Evolutionary conservation across 169 alveolate genomes (phyloP).

Genomic region (Cryptosporidium sp.): DNA sequence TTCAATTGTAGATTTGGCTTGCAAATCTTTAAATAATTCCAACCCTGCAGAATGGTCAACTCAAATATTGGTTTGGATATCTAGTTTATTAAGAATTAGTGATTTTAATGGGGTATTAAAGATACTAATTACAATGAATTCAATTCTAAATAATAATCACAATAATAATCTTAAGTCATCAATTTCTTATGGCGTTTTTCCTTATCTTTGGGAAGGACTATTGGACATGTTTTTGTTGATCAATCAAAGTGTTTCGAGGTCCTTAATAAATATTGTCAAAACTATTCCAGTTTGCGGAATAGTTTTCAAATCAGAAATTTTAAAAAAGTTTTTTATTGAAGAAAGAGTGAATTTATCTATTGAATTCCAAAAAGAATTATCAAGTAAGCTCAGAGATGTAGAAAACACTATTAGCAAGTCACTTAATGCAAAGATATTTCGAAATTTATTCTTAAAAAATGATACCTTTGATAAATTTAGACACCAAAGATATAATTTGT

Average conservation of each 20-base stretch:
- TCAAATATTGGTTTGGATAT: slow-evolving; percentile 8
- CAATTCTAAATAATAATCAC: background rate
- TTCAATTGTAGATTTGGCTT: slow-evolving; percentile 13
- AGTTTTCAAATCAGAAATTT: background rate
- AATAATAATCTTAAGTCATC: background rate
- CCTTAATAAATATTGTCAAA: background rate
- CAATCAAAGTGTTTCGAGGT: background rate
- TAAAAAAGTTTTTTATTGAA: slow-evolving; percentile 11
- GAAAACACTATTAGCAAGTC: background rate
- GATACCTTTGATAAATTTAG: background rate
- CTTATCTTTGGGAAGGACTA: slow-evolving; percentile 41
- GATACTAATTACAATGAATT: slow-evolving; percentile 14
- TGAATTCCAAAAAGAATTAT: slow-evolving; percentile 1
- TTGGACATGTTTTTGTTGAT: slow-evolving; percentile 4
- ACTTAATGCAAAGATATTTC: background rate
- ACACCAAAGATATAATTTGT: no score
- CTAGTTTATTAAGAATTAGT: slow-evolving; percentile 11
- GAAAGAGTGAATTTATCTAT: slow-evolving; percentile 18
- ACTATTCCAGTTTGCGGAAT: slow-evolving; percentile 25
- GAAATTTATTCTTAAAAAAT: no score
- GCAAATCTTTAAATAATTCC: slow-evolving; percentile 3
- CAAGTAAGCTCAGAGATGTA: background rate
- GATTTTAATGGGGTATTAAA: slow-evolving; percentile 28
- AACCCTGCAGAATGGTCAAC: slow-evolving; percentile 10
- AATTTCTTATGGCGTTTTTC: slow-evolving; percentile 13